phyloP scores from a whole-genome alignment of 1,139 yeast genomes.

The Meyerozyma athensensis region DNA sequence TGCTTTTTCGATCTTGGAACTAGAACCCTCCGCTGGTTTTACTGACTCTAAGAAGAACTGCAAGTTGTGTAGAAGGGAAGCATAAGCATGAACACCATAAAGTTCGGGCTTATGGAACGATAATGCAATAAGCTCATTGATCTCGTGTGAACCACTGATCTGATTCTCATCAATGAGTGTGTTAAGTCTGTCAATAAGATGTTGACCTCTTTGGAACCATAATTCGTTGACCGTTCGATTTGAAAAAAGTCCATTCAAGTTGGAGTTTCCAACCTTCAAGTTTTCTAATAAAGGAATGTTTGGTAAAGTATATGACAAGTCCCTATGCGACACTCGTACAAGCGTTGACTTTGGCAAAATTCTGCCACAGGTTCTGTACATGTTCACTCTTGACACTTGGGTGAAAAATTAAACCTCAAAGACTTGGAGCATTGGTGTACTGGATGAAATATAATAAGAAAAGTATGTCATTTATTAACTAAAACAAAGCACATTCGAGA shows the following conservation, averaged over 20 bases:
- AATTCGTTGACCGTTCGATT: constrained; percentile 48
- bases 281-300: constrained; percentile 29
- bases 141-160: constrained; percentile 12
- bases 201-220: constrained; percentile 54
- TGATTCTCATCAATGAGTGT: constrained; percentile 25
- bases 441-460: not conserved
- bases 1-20: constrained; percentile 16
- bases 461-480: constrained; percentile 1
- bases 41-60: constrained; percentile 57
- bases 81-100: constrained; percentile 47
- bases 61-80: constrained; percentile 56
- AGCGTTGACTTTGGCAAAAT: constrained; percentile 5
- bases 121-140: constrained; percentile 33
- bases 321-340: constrained; percentile 12
- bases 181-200: constrained; percentile 46
- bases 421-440: not conserved
- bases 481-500: constrained; percentile 2
- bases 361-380: constrained; percentile 1
- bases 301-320: constrained; percentile 15
- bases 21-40: constrained; percentile 21
- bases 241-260: constrained; percentile 54
- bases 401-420: not conserved
- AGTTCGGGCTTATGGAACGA: constrained; percentile 47
- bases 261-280: constrained; percentile 25
- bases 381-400: not conserved